phyloP scores from a whole-genome alignment of 2,329 filamentous ascomycete species.

The Calonectria multiphialidica region DNA sequence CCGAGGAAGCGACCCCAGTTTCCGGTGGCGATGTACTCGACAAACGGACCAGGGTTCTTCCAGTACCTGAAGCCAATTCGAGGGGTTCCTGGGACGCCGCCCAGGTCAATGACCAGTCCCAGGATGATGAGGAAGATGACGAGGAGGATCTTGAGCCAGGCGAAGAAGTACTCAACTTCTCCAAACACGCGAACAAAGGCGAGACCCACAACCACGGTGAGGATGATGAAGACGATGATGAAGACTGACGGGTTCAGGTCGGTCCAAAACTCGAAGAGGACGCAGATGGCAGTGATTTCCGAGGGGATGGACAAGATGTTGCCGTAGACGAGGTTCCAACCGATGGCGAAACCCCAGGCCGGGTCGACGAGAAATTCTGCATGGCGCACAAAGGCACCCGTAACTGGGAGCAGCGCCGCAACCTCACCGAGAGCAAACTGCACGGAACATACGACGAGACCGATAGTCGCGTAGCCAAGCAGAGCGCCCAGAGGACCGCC shows the following conservation, averaged over 20 bases:
- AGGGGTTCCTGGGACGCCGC: constrained; percentile 36
- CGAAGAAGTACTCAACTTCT: constrained; percentile 65
- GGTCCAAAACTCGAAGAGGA: constrained; percentile 55
- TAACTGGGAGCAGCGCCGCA: constrained; percentile 58
- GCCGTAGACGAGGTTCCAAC: constrained; percentile 65
- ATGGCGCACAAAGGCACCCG: constrained; percentile 62
- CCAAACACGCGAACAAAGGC: constrained; percentile 65
- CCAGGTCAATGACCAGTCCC: constrained; percentile 52
- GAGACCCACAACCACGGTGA: constrained; percentile 40
- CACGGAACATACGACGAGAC: constrained; percentile 60
- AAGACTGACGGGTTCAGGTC: constrained; percentile 44
- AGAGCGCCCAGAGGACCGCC: constrained; percentile 55
- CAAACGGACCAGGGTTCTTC: constrained; percentile 74
- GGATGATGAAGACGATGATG: constrained; percentile 41
- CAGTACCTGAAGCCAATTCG: constrained; percentile 42
- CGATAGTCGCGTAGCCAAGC: constrained; percentile 57
- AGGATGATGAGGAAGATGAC: constrained; percentile 65
- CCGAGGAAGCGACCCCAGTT: constrained; percentile 75
- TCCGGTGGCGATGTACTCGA: constrained; percentile 71
- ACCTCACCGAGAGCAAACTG: constrained; percentile 66
- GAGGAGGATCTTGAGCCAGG: constrained; percentile 62
- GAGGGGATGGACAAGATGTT: constrained; percentile 63
- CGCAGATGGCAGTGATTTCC: constrained; percentile 60
- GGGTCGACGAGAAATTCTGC: constrained; percentile 65
- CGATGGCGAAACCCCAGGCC: constrained; percentile 66